Base-by-base conservation (phyloP, 495 filamentous ascomycete genomes). In the Annulohypoxylon nitens region DNA sequence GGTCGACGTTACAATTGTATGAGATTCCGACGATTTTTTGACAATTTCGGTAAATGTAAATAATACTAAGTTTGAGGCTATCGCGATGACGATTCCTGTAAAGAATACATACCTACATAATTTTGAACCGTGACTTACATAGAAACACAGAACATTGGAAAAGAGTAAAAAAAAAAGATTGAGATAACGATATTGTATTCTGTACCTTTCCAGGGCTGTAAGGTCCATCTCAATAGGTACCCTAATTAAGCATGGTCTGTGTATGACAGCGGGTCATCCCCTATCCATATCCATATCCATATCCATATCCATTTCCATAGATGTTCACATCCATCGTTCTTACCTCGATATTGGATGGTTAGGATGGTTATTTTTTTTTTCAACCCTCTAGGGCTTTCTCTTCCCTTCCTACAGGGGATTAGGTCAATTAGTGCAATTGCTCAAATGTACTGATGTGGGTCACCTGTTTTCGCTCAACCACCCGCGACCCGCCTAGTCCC, bases 381-480 rank as follows among this genome's bases (percentile, higher is more conserved):
- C 64, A 1, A 1, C 30, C 55, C 18, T 53, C 26, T 14, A 18
- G 33, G 11, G 41, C 53, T 16, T 55, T 55, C 51, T 55, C 3
- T 47, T 70, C 67, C 59, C 67, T 74, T 74, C 50, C 16, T 34
- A 70, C 66, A 64, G 41, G 34, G 57, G 36, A 37, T 57, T 57
- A 63, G 36, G 66, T 57, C 53, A 51, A 54, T 33, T 60, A 55
- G 55, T 25, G 51, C 63, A 66, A 61, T 41, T 53, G 62, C 20
- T 30, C 41, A 67, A 74, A 74, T 69, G 71, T 69, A 68, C 61
- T 66, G 33, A 58, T 62, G 71, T 75, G 72, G 72, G 72, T 75
- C 72, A 68, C 26, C 72, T 75, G 72, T 60, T 75, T 75, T 64
- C 63, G 20, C 67, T 75, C 62, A 75, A 75, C 72, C 66, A 75